These are phyloP conservation scores for Syncephalastrum sp. DNA, from an alignment of 371 early-diverging fungal species.

Conservation along the genomic window DNA sequence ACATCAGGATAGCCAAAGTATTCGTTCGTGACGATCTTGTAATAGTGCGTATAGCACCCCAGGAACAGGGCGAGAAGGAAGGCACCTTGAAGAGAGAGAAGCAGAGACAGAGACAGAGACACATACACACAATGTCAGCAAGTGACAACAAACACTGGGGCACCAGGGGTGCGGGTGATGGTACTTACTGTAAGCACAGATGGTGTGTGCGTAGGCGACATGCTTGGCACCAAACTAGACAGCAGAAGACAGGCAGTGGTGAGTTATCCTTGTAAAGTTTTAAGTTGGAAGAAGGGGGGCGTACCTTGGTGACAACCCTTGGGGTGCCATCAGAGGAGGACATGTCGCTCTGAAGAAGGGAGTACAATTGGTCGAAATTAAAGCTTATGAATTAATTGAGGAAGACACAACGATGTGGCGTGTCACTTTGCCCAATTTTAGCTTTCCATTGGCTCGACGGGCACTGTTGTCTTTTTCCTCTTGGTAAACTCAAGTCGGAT, in stretches of 20 bases:
- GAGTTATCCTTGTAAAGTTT: background rate
- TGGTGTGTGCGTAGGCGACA: slow-evolving; percentile 64
- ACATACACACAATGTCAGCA: too few relatives aligned
- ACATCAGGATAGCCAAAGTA: slow-evolving; percentile 77
- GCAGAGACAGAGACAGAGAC: background rate
- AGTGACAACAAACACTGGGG: background rate
- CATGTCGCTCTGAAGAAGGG: too few relatives aligned
- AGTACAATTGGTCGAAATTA: too few relatives aligned
- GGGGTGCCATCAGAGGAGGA: too few relatives aligned
- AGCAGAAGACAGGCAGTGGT: background rate
- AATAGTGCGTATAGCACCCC: slow-evolving; percentile 72
- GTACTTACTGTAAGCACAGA: slow-evolving; percentile 61
- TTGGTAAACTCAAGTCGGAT: too few relatives aligned
- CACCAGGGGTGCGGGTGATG: background rate
- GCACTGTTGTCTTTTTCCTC: too few relatives aligned
- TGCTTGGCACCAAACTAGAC: slow-evolving; percentile 59
- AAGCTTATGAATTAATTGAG: too few relatives aligned
- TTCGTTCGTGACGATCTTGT: slow-evolving; percentile 79
- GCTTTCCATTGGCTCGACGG: too few relatives aligned
- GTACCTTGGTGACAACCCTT: too few relatives aligned
- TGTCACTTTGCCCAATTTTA: too few relatives aligned
- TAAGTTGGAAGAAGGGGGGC: too few relatives aligned
- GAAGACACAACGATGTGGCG: too few relatives aligned
- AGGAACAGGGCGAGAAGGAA: slow-evolving; percentile 68
- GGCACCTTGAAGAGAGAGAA: slow-evolving; percentile 46